Base-by-base conservation (phyloP, 805 yeast genomes). In the Pichia phayaonensis region DNA sequence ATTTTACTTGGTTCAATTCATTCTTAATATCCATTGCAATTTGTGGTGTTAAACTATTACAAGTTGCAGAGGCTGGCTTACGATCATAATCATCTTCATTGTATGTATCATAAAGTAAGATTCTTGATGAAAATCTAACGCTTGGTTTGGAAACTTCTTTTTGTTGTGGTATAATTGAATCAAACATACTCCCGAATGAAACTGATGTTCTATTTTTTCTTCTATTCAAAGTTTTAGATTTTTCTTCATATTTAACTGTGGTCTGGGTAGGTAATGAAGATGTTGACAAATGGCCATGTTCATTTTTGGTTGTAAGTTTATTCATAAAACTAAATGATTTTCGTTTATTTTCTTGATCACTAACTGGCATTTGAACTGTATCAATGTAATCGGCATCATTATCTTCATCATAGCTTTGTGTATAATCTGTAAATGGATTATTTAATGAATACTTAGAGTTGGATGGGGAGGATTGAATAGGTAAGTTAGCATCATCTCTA, bases 11-110 rank as follows among this genome's bases (percentile, higher is more conserved):
- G 66, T 94, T 90, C 63, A 92, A 72, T 66, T 92, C 98, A 39
- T 84, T 86, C 67, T 83, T 85, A 59, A 92, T 89, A 66, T 79
- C 80, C 65, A 87, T 90, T 0, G 97, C 97, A 62, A 90, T 69
- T 51, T 76, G 73, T 7, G 97, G 96, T 1, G 96, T 90, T 64
- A 90, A 73, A 62, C 84, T 89, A 66, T 90, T 89, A 69, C 97
- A 92, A 2, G 97, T 90, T 3, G 96, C 95, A 27, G 83, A 73
- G 55, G 90, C 97, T 0, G 97, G 97, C 56, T 83, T 89, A 60
- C 99, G 80, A 66, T 92, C 97, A 66, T 92, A 92, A 56, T 86
- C 97, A 20, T 78, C 82, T 38, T 83, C 82, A 52, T 83, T 77
- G 65, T 85, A 89, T 0, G 97, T 92, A 53, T 89, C 95, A 66